A percentile compares a stretch with the other conserved stretches of the same genome.
These are phyloP conservation scores for Podospora fimiseda DNA, from an alignment of 495 filamentous ascomycete species.

Conservation along the genomic window DNA sequence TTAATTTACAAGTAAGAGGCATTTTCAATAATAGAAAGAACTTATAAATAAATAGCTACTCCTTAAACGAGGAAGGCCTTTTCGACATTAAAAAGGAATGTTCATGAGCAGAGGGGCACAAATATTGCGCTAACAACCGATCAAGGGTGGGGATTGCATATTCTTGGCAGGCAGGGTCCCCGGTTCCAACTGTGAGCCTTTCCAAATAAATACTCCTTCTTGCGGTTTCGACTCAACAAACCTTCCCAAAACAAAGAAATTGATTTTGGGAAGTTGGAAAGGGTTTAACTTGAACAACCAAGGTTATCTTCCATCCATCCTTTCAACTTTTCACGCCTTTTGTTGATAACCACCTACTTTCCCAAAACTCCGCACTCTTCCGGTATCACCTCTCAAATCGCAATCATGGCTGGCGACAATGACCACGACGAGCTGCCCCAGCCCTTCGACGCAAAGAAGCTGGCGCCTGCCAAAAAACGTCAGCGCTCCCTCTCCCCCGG, in stretches of 20 bases:
- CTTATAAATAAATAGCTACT: no score
- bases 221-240: not conserved
- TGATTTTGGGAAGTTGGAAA: no score
- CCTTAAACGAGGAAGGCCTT: no score
- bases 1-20: no score
- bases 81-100: no score
- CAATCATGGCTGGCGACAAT: constrained; percentile 17
- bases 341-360: not conserved
- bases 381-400: no score
- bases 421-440: constrained; percentile 41
- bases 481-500: constrained; percentile 28
- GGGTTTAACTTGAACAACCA: no score
- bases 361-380: not conserved
- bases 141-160: no score
- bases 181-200: not conserved
- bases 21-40: no score
- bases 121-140: no score
- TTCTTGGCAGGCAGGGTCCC: no score
- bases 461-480: constrained; percentile 50
- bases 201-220: not conserved
- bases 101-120: no score
- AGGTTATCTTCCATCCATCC: not conserved
- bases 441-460: constrained; percentile 50
- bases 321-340: not conserved
- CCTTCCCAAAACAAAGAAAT: not conserved